Conservation (phyloP, 306 rosid genomes). For the Gillenia trifoliata region DNA sequence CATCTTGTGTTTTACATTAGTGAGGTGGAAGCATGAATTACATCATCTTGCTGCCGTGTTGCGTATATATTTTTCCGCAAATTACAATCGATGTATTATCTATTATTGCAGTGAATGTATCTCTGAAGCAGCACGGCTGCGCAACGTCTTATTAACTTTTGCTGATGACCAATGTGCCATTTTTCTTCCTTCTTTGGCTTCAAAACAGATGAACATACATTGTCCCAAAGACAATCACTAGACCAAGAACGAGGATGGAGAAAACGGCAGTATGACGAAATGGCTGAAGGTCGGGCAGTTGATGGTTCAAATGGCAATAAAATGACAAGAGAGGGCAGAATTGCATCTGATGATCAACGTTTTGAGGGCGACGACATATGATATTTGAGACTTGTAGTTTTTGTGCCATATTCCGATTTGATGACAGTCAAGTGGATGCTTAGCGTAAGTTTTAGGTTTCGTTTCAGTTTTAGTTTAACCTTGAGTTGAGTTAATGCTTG, state of each 20-base stretch:
- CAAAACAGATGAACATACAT: slow-evolving; percentile 59
- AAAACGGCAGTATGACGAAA: slow-evolving; percentile 30
- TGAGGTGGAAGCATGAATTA: not conserved
- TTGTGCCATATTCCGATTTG: slow-evolving; percentile 21
- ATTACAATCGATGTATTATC: slow-evolving; percentile 7
- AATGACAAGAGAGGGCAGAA: slow-evolving; percentile 19
- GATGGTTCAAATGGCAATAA: slow-evolving; percentile 28
- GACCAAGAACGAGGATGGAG: slow-evolving; percentile 43
- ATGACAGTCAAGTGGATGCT: slow-evolving; percentile 8
- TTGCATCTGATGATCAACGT: slow-evolving; percentile 14
- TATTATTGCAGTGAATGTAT: slow-evolving; percentile 4
- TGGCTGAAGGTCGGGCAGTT: slow-evolving; percentile 25
- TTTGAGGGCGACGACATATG: slow-evolving; percentile 18
- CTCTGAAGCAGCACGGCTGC: slow-evolving; percentile 14
- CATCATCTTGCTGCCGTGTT: not conserved
- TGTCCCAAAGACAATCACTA: slow-evolving; percentile 42
- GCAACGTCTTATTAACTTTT: slow-evolving; percentile 4
- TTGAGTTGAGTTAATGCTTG: slow-evolving; percentile 3
- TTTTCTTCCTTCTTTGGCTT: slow-evolving; percentile 33
- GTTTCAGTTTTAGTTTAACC: slow-evolving; percentile 18
- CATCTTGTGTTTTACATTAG: not conserved
- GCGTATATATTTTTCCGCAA: not conserved
- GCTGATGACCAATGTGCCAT: slow-evolving; percentile 9
- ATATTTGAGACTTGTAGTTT: slow-evolving; percentile 11
- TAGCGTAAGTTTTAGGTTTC: slow-evolving; percentile 22